These are phyloP conservation scores for Globisporangium rhizosaccharum DNA, from an alignment of 352 stramenopile genomes.

Conservation along the genomic window DNA sequence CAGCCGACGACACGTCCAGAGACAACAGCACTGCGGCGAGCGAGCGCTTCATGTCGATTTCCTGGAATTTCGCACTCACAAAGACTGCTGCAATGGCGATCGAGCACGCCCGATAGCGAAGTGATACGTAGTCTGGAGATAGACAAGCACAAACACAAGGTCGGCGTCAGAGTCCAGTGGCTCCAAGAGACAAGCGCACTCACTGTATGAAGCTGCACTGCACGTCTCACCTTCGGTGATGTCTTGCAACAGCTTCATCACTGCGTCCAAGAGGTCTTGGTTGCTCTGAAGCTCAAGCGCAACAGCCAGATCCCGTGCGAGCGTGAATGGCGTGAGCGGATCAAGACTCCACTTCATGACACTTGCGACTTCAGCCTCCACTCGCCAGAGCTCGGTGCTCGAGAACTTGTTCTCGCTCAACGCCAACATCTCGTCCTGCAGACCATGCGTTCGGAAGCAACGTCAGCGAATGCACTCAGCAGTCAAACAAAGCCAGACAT, in stretches of 20 bases:
- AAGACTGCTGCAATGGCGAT: constrained; percentile 7
- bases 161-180: neutral
- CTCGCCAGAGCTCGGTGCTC: constrained; percentile 25
- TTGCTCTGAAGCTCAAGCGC: neutral
- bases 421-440: constrained; percentile 41
- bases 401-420: constrained; percentile 43
- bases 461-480: neutral
- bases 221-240: constrained; percentile 9
- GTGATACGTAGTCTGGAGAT: constrained; percentile 4
- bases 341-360: constrained; percentile 30
- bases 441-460: neutral
- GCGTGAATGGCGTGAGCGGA: constrained; percentile 30
- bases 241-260: constrained; percentile 6
- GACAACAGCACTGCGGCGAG: constrained; percentile 2
- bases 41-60: neutral
- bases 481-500: neutral
- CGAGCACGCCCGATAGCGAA: constrained; percentile 3
- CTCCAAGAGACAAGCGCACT: neutral
- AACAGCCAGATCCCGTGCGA: constrained; percentile 30
- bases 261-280: neutral
- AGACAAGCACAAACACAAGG: neutral
- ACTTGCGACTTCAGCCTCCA: constrained; percentile 30
- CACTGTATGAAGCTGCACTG: neutral
- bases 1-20: neutral
- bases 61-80: neutral